phyloP scores from a whole-genome alignment of 345 rosid genomes.

The Euphorbia pulcherrima region DNA sequence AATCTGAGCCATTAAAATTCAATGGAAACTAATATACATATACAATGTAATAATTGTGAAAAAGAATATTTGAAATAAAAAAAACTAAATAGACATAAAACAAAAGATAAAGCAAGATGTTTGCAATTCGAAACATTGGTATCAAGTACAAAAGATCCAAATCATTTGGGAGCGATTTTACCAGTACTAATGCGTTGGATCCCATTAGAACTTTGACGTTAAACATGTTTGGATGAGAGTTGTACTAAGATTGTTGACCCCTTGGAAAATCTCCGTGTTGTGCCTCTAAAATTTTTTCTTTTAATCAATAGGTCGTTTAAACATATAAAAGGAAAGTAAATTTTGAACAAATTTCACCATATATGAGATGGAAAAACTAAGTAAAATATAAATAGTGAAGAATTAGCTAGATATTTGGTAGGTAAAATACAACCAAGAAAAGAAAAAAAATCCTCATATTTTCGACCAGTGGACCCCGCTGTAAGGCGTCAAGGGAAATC shows the following conservation, averaged over 20 bases:
- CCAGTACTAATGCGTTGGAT: background rate
- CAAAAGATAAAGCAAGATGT: too few relatives aligned
- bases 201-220: background rate
- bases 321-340: background rate
- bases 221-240: background rate
- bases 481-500: too few relatives aligned
- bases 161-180: slow-evolving; percentile 8
- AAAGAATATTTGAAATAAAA: too few relatives aligned
- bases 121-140: too few relatives aligned
- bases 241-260: too few relatives aligned
- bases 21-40: too few relatives aligned
- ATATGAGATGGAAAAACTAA: background rate
- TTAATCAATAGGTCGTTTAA: background rate
- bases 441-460: background rate
- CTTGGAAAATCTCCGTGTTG: background rate
- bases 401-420: background rate
- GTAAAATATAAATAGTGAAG: background rate
- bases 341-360: too few relatives aligned
- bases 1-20: too few relatives aligned
- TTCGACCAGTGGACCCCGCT: too few relatives aligned
- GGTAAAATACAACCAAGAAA: background rate
- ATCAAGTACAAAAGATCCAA: too few relatives aligned
- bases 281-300: background rate
- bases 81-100: too few relatives aligned
- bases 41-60: too few relatives aligned